A percentile compares a stretch with the other conserved stretches of the same genome.
Conservation (phyloP, 306 rosid genomes). For the Citrullus mucosospermus region DNA sequence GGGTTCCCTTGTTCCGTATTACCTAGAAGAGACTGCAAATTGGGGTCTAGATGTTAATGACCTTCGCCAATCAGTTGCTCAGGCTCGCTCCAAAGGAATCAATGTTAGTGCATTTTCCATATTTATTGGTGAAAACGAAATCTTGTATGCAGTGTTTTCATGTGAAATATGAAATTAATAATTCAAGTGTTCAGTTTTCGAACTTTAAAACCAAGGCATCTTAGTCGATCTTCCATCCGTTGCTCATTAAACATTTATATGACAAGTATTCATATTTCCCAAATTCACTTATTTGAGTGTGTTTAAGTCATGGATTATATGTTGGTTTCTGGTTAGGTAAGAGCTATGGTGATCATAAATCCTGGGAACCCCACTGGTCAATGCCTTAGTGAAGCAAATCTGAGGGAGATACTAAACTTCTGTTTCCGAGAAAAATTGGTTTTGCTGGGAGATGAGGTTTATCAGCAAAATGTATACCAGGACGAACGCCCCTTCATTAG, state of each 20-base stretch:
- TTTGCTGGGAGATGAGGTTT: constrained; percentile 97
- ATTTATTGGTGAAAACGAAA: constrained; percentile 1
- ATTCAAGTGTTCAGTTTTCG: background rate
- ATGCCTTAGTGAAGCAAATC: constrained; percentile 77
- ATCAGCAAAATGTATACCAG: constrained; percentile 93
- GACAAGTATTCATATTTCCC: background rate
- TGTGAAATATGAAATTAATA: background rate
- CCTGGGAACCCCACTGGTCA: constrained; percentile 99
- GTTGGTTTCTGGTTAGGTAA: constrained; percentile 46
- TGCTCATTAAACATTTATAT: background rate
- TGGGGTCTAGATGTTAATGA: constrained; percentile 89
- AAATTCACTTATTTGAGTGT: background rate
- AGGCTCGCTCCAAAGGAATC: constrained; percentile 78
- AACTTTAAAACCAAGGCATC: background rate
- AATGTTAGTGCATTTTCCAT: constrained; percentile 37
- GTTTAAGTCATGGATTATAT: constrained; percentile 2
- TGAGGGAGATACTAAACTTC: constrained; percentile 60
- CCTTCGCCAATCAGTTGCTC: constrained; percentile 53
- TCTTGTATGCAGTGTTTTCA: background rate
- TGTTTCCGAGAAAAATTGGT: constrained; percentile 70
- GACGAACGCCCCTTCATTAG: constrained; percentile 91
- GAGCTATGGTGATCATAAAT: constrained; percentile 98
- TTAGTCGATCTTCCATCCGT: background rate
- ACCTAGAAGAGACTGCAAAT: constrained; percentile 93
- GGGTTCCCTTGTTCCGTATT: constrained; percentile 93